Conservation (phyloP, 805 yeast species). For the Barnettozyma wickerhamii region DNA sequence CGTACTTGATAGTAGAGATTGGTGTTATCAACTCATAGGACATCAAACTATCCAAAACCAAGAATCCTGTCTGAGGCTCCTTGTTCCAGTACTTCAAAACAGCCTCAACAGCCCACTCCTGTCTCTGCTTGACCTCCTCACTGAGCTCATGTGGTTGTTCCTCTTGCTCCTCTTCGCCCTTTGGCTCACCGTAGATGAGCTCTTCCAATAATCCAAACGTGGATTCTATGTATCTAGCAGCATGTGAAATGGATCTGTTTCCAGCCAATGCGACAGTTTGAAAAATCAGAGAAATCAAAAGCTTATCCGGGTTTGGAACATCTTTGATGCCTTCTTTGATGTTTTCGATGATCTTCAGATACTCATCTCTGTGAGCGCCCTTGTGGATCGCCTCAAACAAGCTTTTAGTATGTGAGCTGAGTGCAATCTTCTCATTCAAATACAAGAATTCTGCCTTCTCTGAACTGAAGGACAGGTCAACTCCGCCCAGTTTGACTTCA, state of each 20-base stretch:
- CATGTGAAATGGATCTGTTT: conserved; percentile 80
- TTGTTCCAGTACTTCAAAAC: conserved; percentile 61
- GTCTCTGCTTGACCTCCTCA: conserved; percentile 24
- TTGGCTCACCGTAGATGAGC: conserved; percentile 15
- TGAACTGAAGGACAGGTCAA: conserved; percentile 10
- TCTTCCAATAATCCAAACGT: conserved; percentile 33
- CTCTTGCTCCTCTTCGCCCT: not conserved
- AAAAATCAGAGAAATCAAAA: conserved; percentile 56
- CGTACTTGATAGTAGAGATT: conserved; percentile 37
- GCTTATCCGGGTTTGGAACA: conserved; percentile 35
- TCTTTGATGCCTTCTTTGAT: conserved; percentile 27
- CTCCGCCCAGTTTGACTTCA: conserved; percentile 21
- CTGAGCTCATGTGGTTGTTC: not conserved
- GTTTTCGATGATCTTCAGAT: conserved; percentile 26
- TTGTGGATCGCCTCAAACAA: conserved; percentile 36
- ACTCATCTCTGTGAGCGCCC: conserved; percentile 26
- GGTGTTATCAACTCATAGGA: conserved; percentile 40
- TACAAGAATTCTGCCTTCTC: conserved; percentile 35
- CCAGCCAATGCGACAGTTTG: conserved; percentile 81
- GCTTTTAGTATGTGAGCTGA: conserved; percentile 31
- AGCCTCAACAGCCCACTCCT: conserved; percentile 46
- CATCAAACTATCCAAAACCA: conserved; percentile 51
- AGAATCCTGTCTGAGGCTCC: conserved; percentile 60
- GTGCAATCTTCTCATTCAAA: conserved; percentile 33
- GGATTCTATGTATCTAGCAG: conserved; percentile 49